Percentiles rank a stretch among this genome's conserved stretches.
Conservation (phyloP, 768 basidiomycete genomes). For the Tylopilus vinaceipallidus region DNA sequence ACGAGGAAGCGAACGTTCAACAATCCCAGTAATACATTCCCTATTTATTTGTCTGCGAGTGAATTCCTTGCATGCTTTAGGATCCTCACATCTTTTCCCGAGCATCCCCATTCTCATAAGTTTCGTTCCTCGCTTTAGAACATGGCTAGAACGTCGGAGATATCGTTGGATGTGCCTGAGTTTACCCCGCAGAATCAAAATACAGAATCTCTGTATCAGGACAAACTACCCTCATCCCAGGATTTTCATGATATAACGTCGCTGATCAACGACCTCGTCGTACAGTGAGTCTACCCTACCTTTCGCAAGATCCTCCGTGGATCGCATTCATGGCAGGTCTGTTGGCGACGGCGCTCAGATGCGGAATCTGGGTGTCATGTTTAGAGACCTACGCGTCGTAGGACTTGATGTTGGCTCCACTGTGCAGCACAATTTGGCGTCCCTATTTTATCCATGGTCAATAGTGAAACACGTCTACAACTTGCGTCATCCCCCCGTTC, state of each 20-base stretch:
- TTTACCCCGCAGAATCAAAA: neutral
- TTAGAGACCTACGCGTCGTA: constrained; percentile 50
- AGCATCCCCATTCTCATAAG: too few species aligned
- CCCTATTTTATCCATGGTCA: constrained; percentile 46
- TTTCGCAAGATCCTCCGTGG: neutral
- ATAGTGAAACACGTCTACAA: constrained; percentile 39
- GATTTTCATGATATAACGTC: constrained; percentile 10
- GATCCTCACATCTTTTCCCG: too few species aligned
- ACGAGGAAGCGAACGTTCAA: too few species aligned
- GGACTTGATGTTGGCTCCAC: constrained; percentile 44
- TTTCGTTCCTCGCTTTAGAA: constrained; percentile 23
- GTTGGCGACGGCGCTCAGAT: constrained; percentile 30
- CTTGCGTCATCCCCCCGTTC: constrained; percentile 57
- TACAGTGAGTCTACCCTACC: constrained; percentile 2
- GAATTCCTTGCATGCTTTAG: too few species aligned
- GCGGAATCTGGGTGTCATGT: constrained; percentile 50
- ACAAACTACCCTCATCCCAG: neutral
- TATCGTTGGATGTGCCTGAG: neutral
- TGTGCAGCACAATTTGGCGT: constrained; percentile 51
- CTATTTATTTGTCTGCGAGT: too few species aligned
- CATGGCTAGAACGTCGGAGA: neutral
- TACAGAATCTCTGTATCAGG: neutral
- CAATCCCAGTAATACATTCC: too few species aligned
- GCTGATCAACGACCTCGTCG: constrained; percentile 15
- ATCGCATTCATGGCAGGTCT: constrained; percentile 23